Base-by-base conservation (phyloP, 2,329 filamentous ascomycete genomes). In the Zymoseptoria ardabiliae region DNA sequence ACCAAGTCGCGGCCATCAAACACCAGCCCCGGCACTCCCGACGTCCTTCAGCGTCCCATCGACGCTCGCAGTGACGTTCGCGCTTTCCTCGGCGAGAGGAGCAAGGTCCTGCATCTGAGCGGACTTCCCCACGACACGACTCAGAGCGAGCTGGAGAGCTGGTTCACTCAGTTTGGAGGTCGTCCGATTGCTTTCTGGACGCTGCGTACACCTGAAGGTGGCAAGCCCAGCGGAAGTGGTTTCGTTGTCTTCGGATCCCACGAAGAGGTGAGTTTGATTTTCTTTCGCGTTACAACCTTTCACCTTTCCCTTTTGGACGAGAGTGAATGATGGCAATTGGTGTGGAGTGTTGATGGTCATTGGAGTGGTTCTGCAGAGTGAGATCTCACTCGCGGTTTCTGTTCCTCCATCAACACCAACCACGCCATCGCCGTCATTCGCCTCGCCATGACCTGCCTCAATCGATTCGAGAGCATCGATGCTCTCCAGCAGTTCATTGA, bases 111-210 rank as follows among this genome's bases (percentile, higher is more conserved):
- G 58, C 94, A 99, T 76, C 93, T 99, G 87, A 96, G 92, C 70
- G 94, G 94, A 54, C 82, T 99, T 56, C 94, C 94, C 51, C 94
- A 99, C 74, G 94, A 99, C 70, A 99, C 94, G 41, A 99, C 94
- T 1, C 94, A 99, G 78, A 97, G 93, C 3, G 94, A 99, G 78
- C 83, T 99, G 22, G 94, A 99, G 79, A 97, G 92, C 78, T 99
- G 94, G 94, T 99, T 97, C 74, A 99, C 94, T 28, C 94, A 99
- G 76, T 99, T 96, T 73, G 94, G 94, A 65, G 94, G 94, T 54
- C 89, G 94, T 50, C 94, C 94, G 28, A 99, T 99, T 77, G 94
- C 94, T 20, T 99, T 99, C 78, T 99, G 94, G 94, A 99, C 94
- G 19, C 83, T 99, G 55, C 89, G 93, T 63, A 99, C 94, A 13